A percentile compares a stretch with the other conserved stretches of the same genome.
phyloP scores from a whole-genome alignment of 2,329 filamentous ascomycete species.

The Cyphellophora attinorum region DNA sequence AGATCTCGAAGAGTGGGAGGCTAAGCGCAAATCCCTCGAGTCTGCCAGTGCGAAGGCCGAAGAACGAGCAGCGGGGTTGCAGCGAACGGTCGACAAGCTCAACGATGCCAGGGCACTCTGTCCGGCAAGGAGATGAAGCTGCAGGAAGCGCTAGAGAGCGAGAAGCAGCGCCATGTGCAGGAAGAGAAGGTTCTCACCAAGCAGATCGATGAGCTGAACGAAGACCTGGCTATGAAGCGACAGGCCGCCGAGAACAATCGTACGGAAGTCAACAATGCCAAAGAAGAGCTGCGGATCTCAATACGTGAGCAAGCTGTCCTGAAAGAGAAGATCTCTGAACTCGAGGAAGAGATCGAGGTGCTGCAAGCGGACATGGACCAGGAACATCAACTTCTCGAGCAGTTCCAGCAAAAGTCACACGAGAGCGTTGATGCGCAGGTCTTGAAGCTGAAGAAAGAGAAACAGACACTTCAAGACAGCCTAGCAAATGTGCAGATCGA shows the following conservation, averaged over 20 bases:
- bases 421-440: constrained; percentile 51
- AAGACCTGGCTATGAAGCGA: constrained; percentile 59
- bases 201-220: constrained; percentile 67
- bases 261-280: constrained; percentile 54
- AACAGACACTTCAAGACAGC: constrained; percentile 54
- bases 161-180: constrained; percentile 60
- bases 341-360: constrained; percentile 71
- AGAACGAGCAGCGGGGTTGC: constrained; percentile 57
- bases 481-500: constrained; percentile 51
- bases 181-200: constrained; percentile 61
- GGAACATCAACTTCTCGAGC: constrained; percentile 52
- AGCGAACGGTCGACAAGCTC: constrained; percentile 61
- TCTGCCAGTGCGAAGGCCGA: constrained; percentile 58
- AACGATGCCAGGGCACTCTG: constrained; percentile 59
- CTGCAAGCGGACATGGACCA: constrained; percentile 58
- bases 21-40: constrained; percentile 54
- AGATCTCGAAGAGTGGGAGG: constrained; percentile 64
- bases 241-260: constrained; percentile 56
- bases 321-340: constrained; percentile 53
- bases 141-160: constrained; percentile 59
- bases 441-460: constrained; percentile 49
- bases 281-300: constrained; percentile 61
- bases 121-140: constrained; percentile 59
- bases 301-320: constrained; percentile 54
- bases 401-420: constrained; percentile 47